These are phyloP conservation scores for Komagataella ulmi DNA, from an alignment of 805 yeast species.

Conservation along the genomic window DNA sequence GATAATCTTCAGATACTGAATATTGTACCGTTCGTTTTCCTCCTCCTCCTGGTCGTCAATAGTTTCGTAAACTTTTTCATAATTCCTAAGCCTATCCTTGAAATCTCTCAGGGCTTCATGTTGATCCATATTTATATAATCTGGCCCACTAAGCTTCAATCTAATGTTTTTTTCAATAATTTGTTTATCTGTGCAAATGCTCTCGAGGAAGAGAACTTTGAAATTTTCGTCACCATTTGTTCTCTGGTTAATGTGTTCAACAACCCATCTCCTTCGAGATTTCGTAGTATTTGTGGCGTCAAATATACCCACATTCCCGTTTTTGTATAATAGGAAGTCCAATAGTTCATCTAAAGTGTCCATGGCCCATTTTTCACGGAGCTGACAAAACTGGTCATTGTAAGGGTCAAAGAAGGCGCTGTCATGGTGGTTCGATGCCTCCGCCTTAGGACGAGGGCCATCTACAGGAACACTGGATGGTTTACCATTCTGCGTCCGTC, in stretches of 20 bases:
- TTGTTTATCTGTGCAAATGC: slow-evolving; percentile 69
- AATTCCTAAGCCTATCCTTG: slow-evolving; percentile 65
- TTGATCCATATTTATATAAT: slow-evolving; percentile 77
- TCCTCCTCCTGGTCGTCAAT: slow-evolving; percentile 46
- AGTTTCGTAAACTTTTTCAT: slow-evolving; percentile 83
- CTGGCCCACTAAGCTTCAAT: slow-evolving; percentile 86
- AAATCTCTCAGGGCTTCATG: slow-evolving; percentile 71
- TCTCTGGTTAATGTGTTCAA: slow-evolving; percentile 20
- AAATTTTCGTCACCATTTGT: slow-evolving; percentile 14
- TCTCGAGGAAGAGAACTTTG: slow-evolving; percentile 42
- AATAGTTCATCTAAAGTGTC: slow-evolving; percentile 32
- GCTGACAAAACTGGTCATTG: slow-evolving; percentile 25
- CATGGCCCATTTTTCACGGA: slow-evolving; percentile 38
- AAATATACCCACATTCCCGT: slow-evolving; percentile 41
- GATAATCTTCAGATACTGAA: slow-evolving; percentile 49
- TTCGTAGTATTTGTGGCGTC: slow-evolving; percentile 48
- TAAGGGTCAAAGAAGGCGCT: slow-evolving; percentile 28
- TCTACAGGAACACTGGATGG: slow-evolving; percentile 22
- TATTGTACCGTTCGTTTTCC: slow-evolving; percentile 31
- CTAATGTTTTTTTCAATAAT: slow-evolving; percentile 76
- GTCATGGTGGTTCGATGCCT: slow-evolving; percentile 14
- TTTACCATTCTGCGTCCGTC: slow-evolving; percentile 39
- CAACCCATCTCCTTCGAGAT: slow-evolving; percentile 25
- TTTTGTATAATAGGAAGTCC: slow-evolving; percentile 24
- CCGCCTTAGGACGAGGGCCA: slow-evolving; percentile 16